Percentiles rank a stretch among this genome's conserved stretches.
Conservation (phyloP, 495 filamentous ascomycete genomes). For the Clohesyomyces aquaticus region DNA sequence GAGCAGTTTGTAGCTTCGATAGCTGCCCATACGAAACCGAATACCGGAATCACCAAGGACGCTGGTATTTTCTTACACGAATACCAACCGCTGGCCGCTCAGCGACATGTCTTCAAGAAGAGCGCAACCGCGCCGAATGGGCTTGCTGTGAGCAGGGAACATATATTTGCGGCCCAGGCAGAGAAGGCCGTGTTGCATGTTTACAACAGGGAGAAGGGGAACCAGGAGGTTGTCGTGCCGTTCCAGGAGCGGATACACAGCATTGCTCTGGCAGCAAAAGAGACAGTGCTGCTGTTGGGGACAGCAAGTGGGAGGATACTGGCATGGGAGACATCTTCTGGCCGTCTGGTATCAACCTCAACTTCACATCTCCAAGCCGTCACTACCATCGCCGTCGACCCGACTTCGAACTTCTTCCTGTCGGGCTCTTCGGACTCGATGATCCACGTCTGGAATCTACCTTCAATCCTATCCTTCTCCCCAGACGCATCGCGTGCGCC, state of each 20-base stretch:
- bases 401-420: conserved; percentile 75
- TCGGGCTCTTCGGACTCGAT: conserved; percentile 89
- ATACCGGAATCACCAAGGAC: conserved; percentile 70
- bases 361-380: conserved; percentile 85
- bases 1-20: conserved; percentile 81
- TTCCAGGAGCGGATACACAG: conserved; percentile 84
- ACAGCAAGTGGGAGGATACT: conserved; percentile 84
- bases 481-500: conserved; percentile 50
- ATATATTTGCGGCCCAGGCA: conserved; percentile 87
- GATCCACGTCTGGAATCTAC: conserved; percentile 86
- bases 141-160: conserved; percentile 77
- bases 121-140: conserved; percentile 78
- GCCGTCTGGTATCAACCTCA: conserved; percentile 84
- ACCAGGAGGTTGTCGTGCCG: conserved; percentile 81
- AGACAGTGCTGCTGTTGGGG: conserved; percentile 75
- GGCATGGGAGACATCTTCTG: conserved; percentile 91
- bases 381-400: conserved; percentile 71
- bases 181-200: conserved; percentile 93
- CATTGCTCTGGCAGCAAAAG: conserved; percentile 61
- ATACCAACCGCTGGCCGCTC: conserved; percentile 70
- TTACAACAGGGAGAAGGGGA: conserved; percentile 79
- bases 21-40: conserved; percentile 63
- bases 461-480: conserved; percentile 70
- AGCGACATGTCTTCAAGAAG: conserved; percentile 86
- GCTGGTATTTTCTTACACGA: conserved; percentile 83